Conservation (phyloP, 129 eudicot species). For the Rutidosis leptorrhynchoides region DNA sequence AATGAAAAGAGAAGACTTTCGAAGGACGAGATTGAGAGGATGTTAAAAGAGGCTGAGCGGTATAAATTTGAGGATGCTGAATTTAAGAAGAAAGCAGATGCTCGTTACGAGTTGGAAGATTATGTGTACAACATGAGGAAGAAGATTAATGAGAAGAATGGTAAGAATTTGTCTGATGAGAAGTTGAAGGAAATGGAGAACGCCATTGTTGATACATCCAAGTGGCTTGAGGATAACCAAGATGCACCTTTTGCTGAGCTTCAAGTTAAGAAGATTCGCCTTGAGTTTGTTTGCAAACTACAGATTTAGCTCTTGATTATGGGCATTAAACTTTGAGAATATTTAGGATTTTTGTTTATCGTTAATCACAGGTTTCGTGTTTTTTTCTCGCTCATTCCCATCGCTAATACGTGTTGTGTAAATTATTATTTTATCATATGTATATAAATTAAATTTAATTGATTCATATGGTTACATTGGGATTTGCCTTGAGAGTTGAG, state of each 20-base stretch:
- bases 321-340: not conserved
- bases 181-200: conserved; percentile 1
- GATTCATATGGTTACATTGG: too few relatives aligned
- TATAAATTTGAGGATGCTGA: not conserved
- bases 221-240: conserved; percentile 13
- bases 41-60: not conserved
- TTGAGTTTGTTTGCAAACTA: not conserved
- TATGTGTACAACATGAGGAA: not conserved
- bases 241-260: conserved; percentile 10
- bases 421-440: too few relatives aligned
- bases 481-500: too few relatives aligned
- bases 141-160: not conserved
- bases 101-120: not conserved
- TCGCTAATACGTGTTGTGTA: too few relatives aligned
- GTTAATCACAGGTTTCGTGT: too few relatives aligned
- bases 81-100: conserved; percentile 1
- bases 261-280: not conserved
- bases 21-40: not conserved
- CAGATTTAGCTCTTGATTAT: not conserved
- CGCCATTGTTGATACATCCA: conserved; percentile 1
- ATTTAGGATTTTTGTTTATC: not conserved
- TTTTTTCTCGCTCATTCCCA: too few relatives aligned
- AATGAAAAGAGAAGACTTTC: not conserved
- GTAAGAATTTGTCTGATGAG: not conserved
- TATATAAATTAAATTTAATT: too few relatives aligned